Evolutionary conservation across 2,329 filamentous ascomycete genomes (phyloP).

Genomic region (Paecilomyces variotii): DNA sequence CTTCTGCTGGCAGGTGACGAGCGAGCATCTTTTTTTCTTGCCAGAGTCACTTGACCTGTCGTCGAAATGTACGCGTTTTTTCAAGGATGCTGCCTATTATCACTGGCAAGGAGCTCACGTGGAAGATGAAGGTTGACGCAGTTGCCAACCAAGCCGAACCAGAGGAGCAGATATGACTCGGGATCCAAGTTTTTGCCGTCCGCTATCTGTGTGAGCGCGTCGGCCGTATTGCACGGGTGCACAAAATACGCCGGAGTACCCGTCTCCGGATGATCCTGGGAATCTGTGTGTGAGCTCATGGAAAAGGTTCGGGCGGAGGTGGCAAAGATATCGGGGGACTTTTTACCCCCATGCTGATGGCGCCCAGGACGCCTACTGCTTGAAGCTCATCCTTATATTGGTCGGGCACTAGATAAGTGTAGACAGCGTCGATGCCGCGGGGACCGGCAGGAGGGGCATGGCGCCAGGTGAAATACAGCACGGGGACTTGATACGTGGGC

Average conservation of each 20-base stretch:
- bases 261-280: constrained; percentile 73
- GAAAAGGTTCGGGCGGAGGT: constrained; percentile 7
- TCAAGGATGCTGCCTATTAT: constrained; percentile 13
- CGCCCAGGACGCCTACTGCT: constrained; percentile 57
- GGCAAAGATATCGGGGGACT: constrained; percentile 9
- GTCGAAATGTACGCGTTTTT: constrained; percentile 7
- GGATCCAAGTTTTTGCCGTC: constrained; percentile 29
- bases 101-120: constrained; percentile 47
- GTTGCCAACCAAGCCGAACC: constrained; percentile 80
- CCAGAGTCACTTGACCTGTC: constrained; percentile 1
- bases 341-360: constrained; percentile 67
- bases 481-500: constrained; percentile 65
- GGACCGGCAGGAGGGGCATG: constrained; percentile 49
- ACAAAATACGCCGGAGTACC: constrained; percentile 78
- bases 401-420: constrained; percentile 61
- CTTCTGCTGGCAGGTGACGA: constrained; percentile 3
- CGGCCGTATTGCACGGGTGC: constrained; percentile 82
- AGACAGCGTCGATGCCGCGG: constrained; percentile 59
- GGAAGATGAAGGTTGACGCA: constrained; percentile 73
- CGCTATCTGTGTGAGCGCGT: constrained; percentile 63
- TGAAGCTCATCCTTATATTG: constrained; percentile 56
- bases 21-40: constrained; percentile 5
- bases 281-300: constrained; percentile 25
- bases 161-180: constrained; percentile 71
- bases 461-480: constrained; percentile 65